A percentile compares a stretch with the other conserved stretches of the same genome.
phyloP scores from a whole-genome alignment of 2,329 filamentous ascomycete genomes.

The Claviceps maximensis region DNA sequence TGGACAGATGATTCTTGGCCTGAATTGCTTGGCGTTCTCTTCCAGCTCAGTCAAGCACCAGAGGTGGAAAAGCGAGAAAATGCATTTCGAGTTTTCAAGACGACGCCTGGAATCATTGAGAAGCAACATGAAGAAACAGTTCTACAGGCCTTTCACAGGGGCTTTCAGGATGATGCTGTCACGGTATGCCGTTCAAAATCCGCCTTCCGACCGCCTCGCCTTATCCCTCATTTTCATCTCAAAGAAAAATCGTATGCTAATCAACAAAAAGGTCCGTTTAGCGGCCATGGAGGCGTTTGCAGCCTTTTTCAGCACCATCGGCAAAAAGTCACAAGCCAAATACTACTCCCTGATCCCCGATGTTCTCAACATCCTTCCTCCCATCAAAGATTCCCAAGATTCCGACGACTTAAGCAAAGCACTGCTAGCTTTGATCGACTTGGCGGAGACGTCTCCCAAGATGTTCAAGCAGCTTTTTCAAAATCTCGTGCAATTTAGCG shows the following conservation, averaged over 20 bases:
- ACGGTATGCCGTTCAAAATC: slow-evolving; percentile 37
- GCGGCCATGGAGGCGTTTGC: slow-evolving; percentile 95
- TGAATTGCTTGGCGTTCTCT: slow-evolving; percentile 73
- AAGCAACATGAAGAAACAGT: slow-evolving; percentile 91
- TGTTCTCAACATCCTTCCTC: slow-evolving; percentile 85
- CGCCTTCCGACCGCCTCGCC: no score
- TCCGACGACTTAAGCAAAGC: slow-evolving; percentile 86
- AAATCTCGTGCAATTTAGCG: slow-evolving; percentile 81
- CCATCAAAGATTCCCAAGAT: slow-evolving; percentile 82
- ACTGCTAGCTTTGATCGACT: slow-evolving; percentile 79
- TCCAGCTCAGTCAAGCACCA: slow-evolving; percentile 77
- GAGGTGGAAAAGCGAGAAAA: slow-evolving; percentile 79
- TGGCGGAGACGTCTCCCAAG: slow-evolving; percentile 86
- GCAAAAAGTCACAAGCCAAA: slow-evolving; percentile 76
- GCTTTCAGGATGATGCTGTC: slow-evolving; percentile 80
- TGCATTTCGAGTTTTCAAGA: slow-evolving; percentile 88
- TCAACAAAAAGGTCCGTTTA: slow-evolving; percentile 55
- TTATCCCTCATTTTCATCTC: neutral
- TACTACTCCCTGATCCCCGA: slow-evolving; percentile 81
- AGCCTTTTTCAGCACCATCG: slow-evolving; percentile 83
- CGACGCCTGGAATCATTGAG: slow-evolving; percentile 90
- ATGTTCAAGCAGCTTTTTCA: slow-evolving; percentile 97
- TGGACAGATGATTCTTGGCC: slow-evolving; percentile 68
- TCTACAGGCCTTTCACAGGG: slow-evolving; percentile 73
- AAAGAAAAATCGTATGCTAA: slow-evolving; percentile 1